Base-by-base conservation (phyloP, 768 basidiomycete species). In the Mycena haematopus region DNA sequence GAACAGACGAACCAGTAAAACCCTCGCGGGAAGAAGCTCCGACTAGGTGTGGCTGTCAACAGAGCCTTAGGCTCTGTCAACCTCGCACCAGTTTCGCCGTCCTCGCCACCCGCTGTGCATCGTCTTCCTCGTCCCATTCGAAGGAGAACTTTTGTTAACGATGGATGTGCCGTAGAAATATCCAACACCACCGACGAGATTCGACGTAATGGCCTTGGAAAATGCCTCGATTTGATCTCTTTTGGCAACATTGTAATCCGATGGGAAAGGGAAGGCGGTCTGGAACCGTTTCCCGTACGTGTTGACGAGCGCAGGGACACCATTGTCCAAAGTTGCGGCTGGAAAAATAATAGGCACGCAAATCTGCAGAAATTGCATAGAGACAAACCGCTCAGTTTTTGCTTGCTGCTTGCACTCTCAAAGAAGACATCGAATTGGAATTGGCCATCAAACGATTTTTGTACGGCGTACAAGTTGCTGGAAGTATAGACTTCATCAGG, bases 21-120 rank as follows among this genome's bases (percentile, higher is more conserved):
- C 19, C 96, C 96, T 73, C 96, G 82, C 0, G 96, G 96, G 81
- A 99, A 99, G 80, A 99, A 99, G 68, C 94, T 95, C 36, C 96
- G 84, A 71, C 95, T 96, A 5, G 96, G 96, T 0, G 96, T 99
- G 1, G 93, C 95, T 9, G 96, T 96, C 66, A 97, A 76, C 21
- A 99, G 76, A 21, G 86, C 85, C 61, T 80, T 87, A 8, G 92
- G 89, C 35, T 91, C 89, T 6, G 90, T 92, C 63, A 94, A 69
- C 57, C 76, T 82, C 17, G 91, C 82, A n/a, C 87, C 90, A 42
- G 75, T 78, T 56, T 77, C 72, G 15, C 55, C 65, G n/a, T 76
- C 75, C 19, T 77, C 74, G n/a, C 71, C 78, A 5, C 80, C 81
- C 10, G 77, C 79, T 67, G 14, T 24, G 66, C 54, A 38, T 78